phyloP scores from a whole-genome alignment of 805 yeast genomes.

The Scheffersomyces amazonensis region DNA sequence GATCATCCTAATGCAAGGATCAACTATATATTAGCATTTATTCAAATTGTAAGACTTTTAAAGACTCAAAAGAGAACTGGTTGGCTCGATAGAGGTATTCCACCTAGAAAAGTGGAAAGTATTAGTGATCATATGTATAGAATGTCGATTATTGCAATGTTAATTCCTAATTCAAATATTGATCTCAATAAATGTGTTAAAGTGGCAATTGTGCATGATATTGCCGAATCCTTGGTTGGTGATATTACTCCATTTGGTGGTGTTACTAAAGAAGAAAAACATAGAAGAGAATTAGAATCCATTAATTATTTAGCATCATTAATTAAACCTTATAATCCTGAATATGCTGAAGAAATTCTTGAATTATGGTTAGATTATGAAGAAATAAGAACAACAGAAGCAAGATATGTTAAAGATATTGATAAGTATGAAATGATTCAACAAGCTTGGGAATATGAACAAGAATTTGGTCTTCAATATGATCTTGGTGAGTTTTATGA shows the following conservation, averaged over 20 bases:
- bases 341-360: slow-evolving; percentile 60
- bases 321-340: slow-evolving; percentile 60
- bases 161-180: slow-evolving; percentile 49
- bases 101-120: slow-evolving; percentile 55
- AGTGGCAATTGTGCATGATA: slow-evolving; percentile 88
- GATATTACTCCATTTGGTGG: slow-evolving; percentile 81
- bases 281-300: slow-evolving; percentile 72
- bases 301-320: slow-evolving; percentile 62
- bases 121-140: slow-evolving; percentile 97
- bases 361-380: slow-evolving; percentile 89
- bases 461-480: slow-evolving; percentile 50
- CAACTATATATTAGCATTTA: slow-evolving; percentile 54
- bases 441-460: slow-evolving; percentile 84
- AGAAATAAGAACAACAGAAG: slow-evolving; percentile 75
- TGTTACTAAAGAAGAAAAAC: slow-evolving; percentile 77
- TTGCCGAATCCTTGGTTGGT: slow-evolving; percentile 92
- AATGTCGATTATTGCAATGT: slow-evolving; percentile 79
- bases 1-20: slow-evolving; percentile 17
- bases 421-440: slow-evolving; percentile 87
- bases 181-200: slow-evolving; percentile 71
- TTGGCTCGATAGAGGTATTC: slow-evolving; percentile 71
- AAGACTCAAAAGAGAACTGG: slow-evolving; percentile 89
- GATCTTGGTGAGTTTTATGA: slow-evolving; percentile 68
- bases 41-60: slow-evolving; percentile 66
- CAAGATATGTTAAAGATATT: slow-evolving; percentile 87